Base-by-base conservation (phyloP, 169 alveolate species). In the Plasmodium gallinaceum region DNA sequence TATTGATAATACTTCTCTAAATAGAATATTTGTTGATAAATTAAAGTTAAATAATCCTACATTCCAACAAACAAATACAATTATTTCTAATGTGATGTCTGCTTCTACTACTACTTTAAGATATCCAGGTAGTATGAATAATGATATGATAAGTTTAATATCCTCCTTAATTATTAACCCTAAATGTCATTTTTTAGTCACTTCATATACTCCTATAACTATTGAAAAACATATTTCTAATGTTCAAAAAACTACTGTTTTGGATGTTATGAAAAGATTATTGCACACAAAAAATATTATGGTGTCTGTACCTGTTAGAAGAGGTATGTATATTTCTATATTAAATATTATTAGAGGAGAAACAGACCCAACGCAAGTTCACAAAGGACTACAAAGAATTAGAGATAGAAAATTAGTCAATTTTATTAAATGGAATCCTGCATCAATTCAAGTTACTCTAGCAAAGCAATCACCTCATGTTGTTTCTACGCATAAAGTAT, bases 91-190 rank as follows among this genome's bases (percentile, higher is more conserved):
- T 66, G 95, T 94, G n/a, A 95, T 95, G 97, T 90, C 96, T 26
- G 95, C 92, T 2, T 62, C 80, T 3, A 93, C 96, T 5, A 88
- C 95, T 7, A 95, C 97, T 14, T 88, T 97, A 24, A 96, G 99
- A 92, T 98, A 97, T 89, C 99, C 99, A 18, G 99, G 99, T 0
- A 98, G 98, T 76, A 97, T 99, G 99, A 98, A 98, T 90, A 98
- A 98, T 75, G 99, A 98, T 91, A 90, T 99, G 94, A 95, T 99
- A 45, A 98, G 99, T 45, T 88, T 99, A 52, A 94, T 99, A 24
- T 99, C 99, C 3, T 97, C 99, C n/a, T 95, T 99, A 43, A 98
- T 99, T 43, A 99, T 99, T 6, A 98, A 99, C 9, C 99, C 99
- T 7, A 95, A 97, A 91, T 99, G 99, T 90, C 99, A 99, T 91